Conservation (phyloP, 805 yeast species). For the Yamadazyma paraphyllophila region DNA sequence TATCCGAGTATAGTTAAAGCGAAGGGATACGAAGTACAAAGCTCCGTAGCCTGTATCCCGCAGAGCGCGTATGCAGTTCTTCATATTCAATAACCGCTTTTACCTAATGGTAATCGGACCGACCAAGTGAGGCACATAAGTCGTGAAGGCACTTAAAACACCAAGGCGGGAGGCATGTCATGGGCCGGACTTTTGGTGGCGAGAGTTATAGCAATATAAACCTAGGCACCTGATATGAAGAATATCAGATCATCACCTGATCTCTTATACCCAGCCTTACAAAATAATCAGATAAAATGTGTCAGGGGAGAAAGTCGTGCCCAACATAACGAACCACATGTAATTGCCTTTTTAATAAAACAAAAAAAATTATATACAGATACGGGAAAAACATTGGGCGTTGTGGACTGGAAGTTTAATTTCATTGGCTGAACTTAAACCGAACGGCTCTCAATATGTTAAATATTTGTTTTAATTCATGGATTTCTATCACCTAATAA, state of each 20-base stretch:
- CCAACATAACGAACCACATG: neutral
- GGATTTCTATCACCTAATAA: neutral
- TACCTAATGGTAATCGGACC: neutral
- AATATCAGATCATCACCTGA: too few species aligned
- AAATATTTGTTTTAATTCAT: neutral
- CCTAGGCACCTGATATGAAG: too few species aligned
- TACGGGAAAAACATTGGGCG: neutral
- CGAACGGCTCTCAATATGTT: neutral
- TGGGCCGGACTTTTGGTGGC: too few species aligned
- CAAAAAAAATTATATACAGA: neutral
- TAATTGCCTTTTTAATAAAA: neutral
- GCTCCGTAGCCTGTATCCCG: slow-evolving; percentile 48
- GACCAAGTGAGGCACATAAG: neutral
- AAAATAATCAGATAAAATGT: too few species aligned
- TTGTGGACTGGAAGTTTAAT: neutral
- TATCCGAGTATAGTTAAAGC: too few species aligned
- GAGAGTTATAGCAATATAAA: too few species aligned
- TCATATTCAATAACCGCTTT: slow-evolving; percentile 21
- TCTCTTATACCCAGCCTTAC: too few species aligned
- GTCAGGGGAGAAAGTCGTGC: neutral
- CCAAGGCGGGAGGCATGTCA: neutral
- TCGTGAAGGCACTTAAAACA: neutral
- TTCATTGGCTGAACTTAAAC: slow-evolving; percentile 2
- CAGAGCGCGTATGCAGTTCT: slow-evolving; percentile 76
- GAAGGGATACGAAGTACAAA: slow-evolving; percentile 1